phyloP scores from a whole-genome alignment of 306 rosid genomes.

The Oxytropis ochrocephala region DNA sequence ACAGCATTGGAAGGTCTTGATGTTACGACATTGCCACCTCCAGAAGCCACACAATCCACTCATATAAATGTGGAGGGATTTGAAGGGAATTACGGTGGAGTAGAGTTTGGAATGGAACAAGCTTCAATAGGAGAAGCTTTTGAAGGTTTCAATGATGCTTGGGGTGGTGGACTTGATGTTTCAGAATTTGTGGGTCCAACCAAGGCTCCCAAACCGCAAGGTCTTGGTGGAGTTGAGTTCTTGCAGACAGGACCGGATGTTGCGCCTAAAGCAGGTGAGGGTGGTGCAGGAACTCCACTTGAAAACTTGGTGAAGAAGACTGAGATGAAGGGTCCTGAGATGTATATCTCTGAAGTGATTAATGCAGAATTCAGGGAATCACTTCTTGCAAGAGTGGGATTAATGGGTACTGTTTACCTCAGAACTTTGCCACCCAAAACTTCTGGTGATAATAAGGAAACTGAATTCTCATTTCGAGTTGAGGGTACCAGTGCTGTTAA shows the following conservation, averaged over 20 bases:
- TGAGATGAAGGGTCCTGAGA: slow-evolving; percentile 91
- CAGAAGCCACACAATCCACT: slow-evolving; percentile 89
- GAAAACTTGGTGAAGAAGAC: slow-evolving; percentile 53
- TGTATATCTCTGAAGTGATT: slow-evolving; percentile 69
- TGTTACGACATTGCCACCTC: slow-evolving; percentile 76
- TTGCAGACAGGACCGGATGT: slow-evolving; percentile 70
- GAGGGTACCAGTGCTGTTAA: slow-evolving; percentile 71
- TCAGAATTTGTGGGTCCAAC: slow-evolving; percentile 73
- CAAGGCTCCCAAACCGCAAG: slow-evolving; percentile 50
- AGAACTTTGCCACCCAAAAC: slow-evolving; percentile 73
- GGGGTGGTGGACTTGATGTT: slow-evolving; percentile 97
- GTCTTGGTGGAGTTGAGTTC: slow-evolving; percentile 93
- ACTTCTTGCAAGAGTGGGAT: slow-evolving; percentile 73
- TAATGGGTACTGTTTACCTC: slow-evolving; percentile 75
- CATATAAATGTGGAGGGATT: slow-evolving; percentile 90
- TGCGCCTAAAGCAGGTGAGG: slow-evolving; percentile 38
- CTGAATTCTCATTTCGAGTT: slow-evolving; percentile 83
- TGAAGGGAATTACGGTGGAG: slow-evolving; percentile 95
- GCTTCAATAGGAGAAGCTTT: slow-evolving; percentile 77
- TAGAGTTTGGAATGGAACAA: slow-evolving; percentile 77
- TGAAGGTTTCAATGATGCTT: slow-evolving; percentile 83
- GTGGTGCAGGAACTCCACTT: slow-evolving; percentile 55
- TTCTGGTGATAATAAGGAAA: slow-evolving; percentile 74
- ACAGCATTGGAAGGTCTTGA: slow-evolving; percentile 80
- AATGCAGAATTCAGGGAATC: slow-evolving; percentile 93